Evolutionary conservation across 1,284 basidiomycete genomes (phyloP).

Genomic region (Psilocybe mexicana): DNA sequence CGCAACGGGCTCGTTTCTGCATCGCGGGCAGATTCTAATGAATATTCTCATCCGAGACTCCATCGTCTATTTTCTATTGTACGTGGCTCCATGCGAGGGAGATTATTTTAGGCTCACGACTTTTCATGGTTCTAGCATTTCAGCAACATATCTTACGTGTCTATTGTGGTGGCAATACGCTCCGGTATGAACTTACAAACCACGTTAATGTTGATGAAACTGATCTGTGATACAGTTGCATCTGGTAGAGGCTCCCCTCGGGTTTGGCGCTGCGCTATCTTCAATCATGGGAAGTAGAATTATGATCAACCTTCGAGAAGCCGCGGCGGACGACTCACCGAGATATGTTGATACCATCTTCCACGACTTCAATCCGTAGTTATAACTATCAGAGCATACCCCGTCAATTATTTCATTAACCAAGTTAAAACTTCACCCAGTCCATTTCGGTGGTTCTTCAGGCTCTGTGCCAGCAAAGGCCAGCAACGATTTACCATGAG

Average conservation of each 20-base stretch:
- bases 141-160: neutral
- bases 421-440: no score
- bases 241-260: neutral
- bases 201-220: neutral
- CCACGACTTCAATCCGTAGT: no score
- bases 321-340: neutral
- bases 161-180: neutral
- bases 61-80: neutral
- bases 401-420: no score
- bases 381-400: no score
- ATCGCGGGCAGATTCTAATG: neutral
- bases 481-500: no score
- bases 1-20: neutral
- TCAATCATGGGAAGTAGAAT: neutral
- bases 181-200: neutral
- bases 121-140: neutral
- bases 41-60: neutral
- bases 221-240: neutral
- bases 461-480: no score
- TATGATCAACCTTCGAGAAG: neutral
- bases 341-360: no score
- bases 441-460: no score
- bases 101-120: neutral
- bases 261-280: neutral
- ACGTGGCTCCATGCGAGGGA: neutral